A percentile compares a stretch with the other conserved stretches of the same genome.
Evolutionary conservation across 2,329 filamentous ascomycete genomes (phyloP).

Genomic region (Penicillium freii): DNA sequence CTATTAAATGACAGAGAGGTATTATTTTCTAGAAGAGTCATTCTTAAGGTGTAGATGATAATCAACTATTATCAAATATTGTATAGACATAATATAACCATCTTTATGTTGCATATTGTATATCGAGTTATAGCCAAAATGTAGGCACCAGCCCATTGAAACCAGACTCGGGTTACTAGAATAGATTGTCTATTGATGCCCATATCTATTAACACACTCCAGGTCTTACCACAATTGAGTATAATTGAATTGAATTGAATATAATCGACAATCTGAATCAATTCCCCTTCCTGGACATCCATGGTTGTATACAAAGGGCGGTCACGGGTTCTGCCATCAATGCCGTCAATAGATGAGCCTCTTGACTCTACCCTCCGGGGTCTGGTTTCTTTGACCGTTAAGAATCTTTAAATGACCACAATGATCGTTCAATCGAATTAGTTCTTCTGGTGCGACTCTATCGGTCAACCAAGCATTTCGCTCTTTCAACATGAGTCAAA

Average conservation of each 20-base stretch:
- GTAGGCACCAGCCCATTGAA: neutral
- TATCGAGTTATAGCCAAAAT: neutral
- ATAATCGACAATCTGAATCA: neutral
- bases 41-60: neutral
- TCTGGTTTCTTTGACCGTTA: neutral
- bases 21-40: neutral
- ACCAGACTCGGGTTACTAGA: no score
- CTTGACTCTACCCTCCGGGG: neutral
- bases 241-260: neutral
- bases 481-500: slow-evolving; percentile 32
- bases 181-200: neutral
- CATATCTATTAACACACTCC: neutral
- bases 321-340: slow-evolving; percentile 9
- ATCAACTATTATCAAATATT: neutral
- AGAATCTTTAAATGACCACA: neutral
- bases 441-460: neutral
- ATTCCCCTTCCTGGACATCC: neutral
- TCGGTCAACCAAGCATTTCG: neutral
- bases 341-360: slow-evolving; percentile 1
- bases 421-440: slow-evolving; percentile 2
- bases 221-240: neutral
- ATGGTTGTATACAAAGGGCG: neutral
- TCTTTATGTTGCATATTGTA: neutral
- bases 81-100: neutral
- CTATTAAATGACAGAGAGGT: neutral